phyloP scores from a whole-genome alignment of 768 basidiomycete species.

The Amanita rimosa region DNA sequence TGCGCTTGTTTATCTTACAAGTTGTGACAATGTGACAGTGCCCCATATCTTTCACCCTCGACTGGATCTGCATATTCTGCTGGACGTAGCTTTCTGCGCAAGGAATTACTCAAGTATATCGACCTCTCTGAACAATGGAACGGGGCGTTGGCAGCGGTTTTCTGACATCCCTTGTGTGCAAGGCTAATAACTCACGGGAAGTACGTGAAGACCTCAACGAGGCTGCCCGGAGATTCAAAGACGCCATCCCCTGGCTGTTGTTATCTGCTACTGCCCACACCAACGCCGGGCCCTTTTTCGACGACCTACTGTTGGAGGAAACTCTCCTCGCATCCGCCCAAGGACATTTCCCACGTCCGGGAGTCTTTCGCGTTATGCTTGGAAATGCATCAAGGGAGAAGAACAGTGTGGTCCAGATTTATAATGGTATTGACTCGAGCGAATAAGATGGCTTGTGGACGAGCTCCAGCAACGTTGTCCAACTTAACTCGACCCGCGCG shows the following conservation, averaged over 20 bases:
- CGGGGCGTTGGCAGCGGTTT: constrained; percentile 14
- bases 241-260: constrained; percentile 13
- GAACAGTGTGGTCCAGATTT: constrained; percentile 13
- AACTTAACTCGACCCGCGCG: constrained; percentile 14
- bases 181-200: constrained; percentile 14
- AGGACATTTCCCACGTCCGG: constrained; percentile 13
- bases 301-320: constrained; percentile 14
- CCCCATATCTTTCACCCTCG: no score
- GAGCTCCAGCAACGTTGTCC: constrained; percentile 14
- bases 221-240: constrained; percentile 13
- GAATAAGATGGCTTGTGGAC: constrained; percentile 14
- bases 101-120: constrained; percentile 15
- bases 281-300: constrained; percentile 16
- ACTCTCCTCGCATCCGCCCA: constrained; percentile 13
- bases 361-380: constrained; percentile 13
- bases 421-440: constrained; percentile 14
- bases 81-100: constrained; percentile 8
- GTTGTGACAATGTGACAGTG: no score
- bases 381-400: constrained; percentile 16
- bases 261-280: constrained; percentile 14
- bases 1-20: no score
- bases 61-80: background rate
- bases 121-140: constrained; percentile 14
- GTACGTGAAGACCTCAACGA: constrained; percentile 15
- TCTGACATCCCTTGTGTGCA: constrained; percentile 14